phyloP scores from a whole-genome alignment of 441 rosid genomes.

The Arabidopsis lyrata region DNA sequence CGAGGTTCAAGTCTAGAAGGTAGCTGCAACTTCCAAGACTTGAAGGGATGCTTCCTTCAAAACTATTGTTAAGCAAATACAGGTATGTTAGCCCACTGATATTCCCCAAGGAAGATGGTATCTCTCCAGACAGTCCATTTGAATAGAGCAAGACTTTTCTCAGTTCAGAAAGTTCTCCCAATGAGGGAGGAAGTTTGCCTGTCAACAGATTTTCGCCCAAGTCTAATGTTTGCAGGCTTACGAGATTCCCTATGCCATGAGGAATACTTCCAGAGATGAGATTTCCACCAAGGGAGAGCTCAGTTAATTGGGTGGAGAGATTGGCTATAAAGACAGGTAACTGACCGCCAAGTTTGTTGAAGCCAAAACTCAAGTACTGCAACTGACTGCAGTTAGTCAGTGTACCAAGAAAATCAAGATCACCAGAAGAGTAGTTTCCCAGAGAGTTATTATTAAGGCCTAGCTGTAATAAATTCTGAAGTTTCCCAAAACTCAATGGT shows the following conservation, averaged over 20 bases:
- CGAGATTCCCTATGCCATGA: conserved; percentile 37
- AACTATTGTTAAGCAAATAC: conserved; percentile 26
- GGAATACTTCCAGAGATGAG: conserved; percentile 48
- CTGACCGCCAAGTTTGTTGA: conserved; percentile 40
- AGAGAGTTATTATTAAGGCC: conserved; percentile 26
- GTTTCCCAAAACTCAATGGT: conserved; percentile 38
- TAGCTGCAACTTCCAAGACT: conserved; percentile 44
- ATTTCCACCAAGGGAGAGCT: conserved; percentile 37
- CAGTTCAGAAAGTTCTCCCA: conserved; percentile 46
- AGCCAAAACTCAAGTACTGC: conserved; percentile 15
- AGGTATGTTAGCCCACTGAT: conserved; percentile 24
- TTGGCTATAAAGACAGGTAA: conserved; percentile 45
- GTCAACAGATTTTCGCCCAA: conserved; percentile 28
- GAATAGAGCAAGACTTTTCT: conserved; percentile 20
- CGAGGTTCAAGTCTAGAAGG: conserved; percentile 34
- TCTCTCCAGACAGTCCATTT: conserved; percentile 47
- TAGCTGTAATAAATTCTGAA: conserved; percentile 12
- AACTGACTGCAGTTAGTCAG: conserved; percentile 43
- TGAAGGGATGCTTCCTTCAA: conserved; percentile 51
- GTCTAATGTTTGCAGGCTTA: conserved; percentile 30
- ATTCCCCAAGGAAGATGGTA: conserved; percentile 51
- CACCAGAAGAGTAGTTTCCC: conserved; percentile 35
- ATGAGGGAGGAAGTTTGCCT: conserved; percentile 43
- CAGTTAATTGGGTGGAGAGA: conserved; percentile 37
- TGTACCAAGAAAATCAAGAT: conserved; percentile 44